Evolutionary conservation across 371 early-diverging fungal species (phyloP), one percentile per base, ranked within the genome.

Genomic region (Mortierella sp.): DNA sequence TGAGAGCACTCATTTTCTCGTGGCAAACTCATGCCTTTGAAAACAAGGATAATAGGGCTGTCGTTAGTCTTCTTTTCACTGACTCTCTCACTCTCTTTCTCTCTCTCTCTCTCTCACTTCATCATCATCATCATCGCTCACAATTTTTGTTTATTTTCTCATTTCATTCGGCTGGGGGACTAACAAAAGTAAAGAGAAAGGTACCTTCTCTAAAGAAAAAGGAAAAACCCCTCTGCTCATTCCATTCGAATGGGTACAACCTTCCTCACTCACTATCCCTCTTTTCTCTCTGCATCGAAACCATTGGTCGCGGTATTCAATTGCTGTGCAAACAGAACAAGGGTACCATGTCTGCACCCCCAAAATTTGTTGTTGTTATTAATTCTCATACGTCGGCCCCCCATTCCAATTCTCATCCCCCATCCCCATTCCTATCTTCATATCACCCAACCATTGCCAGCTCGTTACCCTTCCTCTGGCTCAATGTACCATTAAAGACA

Each of bases 1-100:
- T 52, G 65, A 63, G 65, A 63, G 65, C 65, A 63, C 65, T 19
- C 38, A 63, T 8, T 63, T 63, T 63, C 65, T 63, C 65, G 65
- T 63, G 65, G 38, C 38, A 63, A 63, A 63, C 65, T 21, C 34
- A 63, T 34, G 34, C 21, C 58, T 28, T 26, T 58, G 14, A 13
- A 6, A 63, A 26, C 58, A 26, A 26, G n/a, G 7, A 34, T 13
- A 31, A 34, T 4, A 28, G 6, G 63, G 60, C 34, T 63, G 60
- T 28, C 14, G 60, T 19, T 21, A 28, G 13, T 28, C 34, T 28
- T 19, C 6, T 2, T 16, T 19, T 19, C 19, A 7, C 14, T 19
- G 9, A 11, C 31, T 7, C 6, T 34, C 16, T 10, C 31, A 10
- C 10, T 26, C 28, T 26, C 28, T n/a, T 10, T 57, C 26, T 28